These are phyloP conservation scores for Candida schatavii DNA, from an alignment of 805 yeast species.

Conservation along the genomic window DNA sequence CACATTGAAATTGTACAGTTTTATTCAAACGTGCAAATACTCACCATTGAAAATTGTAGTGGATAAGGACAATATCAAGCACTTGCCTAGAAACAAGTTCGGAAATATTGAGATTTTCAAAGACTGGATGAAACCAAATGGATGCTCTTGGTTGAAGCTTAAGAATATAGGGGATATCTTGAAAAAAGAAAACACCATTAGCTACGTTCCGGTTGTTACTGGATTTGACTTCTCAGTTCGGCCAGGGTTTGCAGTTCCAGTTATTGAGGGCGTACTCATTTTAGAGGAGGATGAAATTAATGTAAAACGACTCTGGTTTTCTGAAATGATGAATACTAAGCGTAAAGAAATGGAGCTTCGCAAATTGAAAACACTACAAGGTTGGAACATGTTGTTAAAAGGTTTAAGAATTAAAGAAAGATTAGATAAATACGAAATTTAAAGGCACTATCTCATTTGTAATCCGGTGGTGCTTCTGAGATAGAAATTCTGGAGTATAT, in stretches of 20 bases:
- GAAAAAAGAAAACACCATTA: conserved; percentile 8
- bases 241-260: conserved; percentile 24
- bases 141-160: conserved; percentile 26
- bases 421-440: conserved; percentile 7
- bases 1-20: conserved; percentile 22
- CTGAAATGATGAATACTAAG: conserved; percentile 14
- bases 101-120: conserved; percentile 31
- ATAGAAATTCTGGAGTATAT: conserved; percentile 16
- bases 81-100: conserved; percentile 26
- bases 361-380: conserved; percentile 6
- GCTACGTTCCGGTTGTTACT: conserved; percentile 25
- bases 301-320: conserved; percentile 26
- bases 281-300: conserved; percentile 11
- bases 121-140: conserved; percentile 28
- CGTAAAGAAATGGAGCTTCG: conserved; percentile 4
- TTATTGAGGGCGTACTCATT: conserved; percentile 27
- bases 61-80: conserved; percentile 2
- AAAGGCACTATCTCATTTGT: conserved; percentile 15
- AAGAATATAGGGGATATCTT: conserved; percentile 14
- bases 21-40: conserved; percentile 28
- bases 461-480: conserved; percentile 33
- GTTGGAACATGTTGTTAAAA: conserved; percentile 14
- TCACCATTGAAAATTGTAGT: conserved; percentile 7
- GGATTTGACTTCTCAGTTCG: conserved; percentile 25
- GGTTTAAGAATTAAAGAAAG: conserved; percentile 16